A percentile compares a stretch with the other conserved stretches of the same genome.
Conservation (phyloP, 139 green algal species). For the Micractinium conductrix region DNA sequence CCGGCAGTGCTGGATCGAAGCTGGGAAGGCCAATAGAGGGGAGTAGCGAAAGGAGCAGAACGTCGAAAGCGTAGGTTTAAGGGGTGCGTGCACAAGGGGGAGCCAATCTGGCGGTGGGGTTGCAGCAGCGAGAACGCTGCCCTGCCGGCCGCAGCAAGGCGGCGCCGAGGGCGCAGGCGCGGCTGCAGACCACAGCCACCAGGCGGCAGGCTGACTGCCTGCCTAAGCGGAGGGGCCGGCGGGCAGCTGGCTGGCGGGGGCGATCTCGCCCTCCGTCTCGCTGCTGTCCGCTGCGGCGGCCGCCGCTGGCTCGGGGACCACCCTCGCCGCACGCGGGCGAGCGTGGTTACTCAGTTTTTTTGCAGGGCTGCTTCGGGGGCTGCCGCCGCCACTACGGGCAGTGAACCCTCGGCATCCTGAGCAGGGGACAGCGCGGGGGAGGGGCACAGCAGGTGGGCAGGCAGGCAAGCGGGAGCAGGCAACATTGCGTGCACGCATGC, state of each 20-base stretch:
- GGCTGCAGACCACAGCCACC: too few species aligned
- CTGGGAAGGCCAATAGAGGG: neutral
- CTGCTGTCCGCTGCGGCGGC: constrained; percentile 26
- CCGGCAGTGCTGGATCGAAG: neutral
- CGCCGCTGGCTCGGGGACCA: constrained; percentile 23
- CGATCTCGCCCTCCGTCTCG: constrained; percentile 12
- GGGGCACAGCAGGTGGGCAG: neutral
- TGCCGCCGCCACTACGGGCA: too few species aligned
- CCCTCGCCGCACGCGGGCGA: constrained; percentile 18
- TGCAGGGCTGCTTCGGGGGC: too few species aligned
- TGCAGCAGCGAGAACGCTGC: too few species aligned
- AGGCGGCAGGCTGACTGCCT: too few species aligned
- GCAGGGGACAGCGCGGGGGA: neutral
- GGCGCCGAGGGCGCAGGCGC: too few species aligned
- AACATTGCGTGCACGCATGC: too few species aligned
- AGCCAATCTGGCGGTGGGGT: too few species aligned
- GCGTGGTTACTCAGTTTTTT: constrained; percentile 6
- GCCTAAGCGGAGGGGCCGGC: too few species aligned
- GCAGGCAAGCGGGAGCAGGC: neutral
- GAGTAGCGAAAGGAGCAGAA: neutral
- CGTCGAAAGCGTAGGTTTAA: neutral
- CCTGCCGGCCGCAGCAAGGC: too few species aligned
- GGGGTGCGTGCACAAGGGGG: neutral
- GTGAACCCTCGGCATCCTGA: neutral
- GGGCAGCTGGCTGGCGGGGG: too few species aligned